phyloP scores from a whole-genome alignment of 176 grass and related monocot genomes.

The Themeda triandra region DNA sequence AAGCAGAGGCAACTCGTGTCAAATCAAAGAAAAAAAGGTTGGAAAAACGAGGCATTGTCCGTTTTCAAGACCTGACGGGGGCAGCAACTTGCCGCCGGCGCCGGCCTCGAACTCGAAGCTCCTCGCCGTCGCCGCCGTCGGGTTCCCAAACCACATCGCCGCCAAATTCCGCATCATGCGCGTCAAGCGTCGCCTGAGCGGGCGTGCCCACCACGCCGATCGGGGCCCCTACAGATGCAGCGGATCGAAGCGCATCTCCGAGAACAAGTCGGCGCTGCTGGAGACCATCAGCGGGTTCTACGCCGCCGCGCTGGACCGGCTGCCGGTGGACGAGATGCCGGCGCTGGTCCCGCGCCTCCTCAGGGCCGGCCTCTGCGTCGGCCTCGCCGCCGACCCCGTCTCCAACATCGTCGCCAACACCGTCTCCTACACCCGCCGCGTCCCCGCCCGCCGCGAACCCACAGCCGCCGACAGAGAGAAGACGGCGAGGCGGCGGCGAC shows the following conservation, averaged over 20 bases:
- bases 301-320: not conserved
- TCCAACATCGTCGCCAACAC: constrained; percentile 21
- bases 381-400: not conserved
- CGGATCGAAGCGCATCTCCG: not conserved
- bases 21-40: too few relatives aligned
- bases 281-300: not conserved
- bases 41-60: too few relatives aligned
- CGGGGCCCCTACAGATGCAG: not conserved
- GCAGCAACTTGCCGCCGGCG: too few relatives aligned
- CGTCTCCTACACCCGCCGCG: not conserved
- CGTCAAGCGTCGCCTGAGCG: not conserved
- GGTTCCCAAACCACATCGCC: too few relatives aligned
- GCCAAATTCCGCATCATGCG: not conserved
- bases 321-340: constrained; percentile 7
- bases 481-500: not conserved
- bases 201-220: not conserved
- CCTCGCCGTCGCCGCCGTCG: too few relatives aligned
- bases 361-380: not conserved
- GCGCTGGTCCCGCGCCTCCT: constrained; percentile 2
- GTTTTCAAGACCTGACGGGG: too few relatives aligned
- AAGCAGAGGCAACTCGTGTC: too few relatives aligned
- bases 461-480: not conserved
- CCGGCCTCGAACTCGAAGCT: too few relatives aligned
- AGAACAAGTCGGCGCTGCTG: not conserved
- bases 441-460: not conserved